Conservation (phyloP, 768 basidiomycete genomes). For the Hortiboletus campestris region DNA sequence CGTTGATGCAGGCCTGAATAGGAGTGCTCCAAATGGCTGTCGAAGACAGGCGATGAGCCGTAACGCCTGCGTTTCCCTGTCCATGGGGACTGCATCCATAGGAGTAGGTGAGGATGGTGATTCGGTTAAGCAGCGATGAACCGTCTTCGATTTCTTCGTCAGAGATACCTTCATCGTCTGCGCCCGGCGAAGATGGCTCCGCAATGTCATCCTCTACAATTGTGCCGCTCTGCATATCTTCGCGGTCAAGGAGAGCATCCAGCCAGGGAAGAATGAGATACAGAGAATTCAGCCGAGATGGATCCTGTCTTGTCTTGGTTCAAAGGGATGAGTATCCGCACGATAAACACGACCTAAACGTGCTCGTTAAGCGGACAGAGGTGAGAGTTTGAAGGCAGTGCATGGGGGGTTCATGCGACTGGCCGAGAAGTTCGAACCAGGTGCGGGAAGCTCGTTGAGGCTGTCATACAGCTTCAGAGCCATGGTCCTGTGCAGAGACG, state of each 20-base stretch:
- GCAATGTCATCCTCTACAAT: background rate
- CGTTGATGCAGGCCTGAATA: background rate
- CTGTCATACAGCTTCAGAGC: background rate
- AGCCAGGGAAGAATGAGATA: conserved; percentile 2
- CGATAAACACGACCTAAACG: background rate
- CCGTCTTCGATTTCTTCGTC: background rate
- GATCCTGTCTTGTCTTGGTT: background rate
- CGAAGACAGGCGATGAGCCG: background rate
- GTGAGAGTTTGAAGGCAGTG: background rate
- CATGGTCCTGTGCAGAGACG: background rate
- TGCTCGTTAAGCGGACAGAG: background rate
- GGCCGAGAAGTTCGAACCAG: background rate
- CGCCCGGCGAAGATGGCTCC: background rate
- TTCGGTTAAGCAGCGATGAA: too few relatives aligned
- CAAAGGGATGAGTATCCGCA: background rate
- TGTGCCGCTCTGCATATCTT: background rate
- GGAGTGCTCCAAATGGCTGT: background rate
- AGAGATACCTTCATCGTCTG: background rate
- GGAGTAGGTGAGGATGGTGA: background rate
- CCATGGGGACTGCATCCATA: background rate
- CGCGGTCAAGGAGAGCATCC: background rate
- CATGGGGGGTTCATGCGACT: conserved; percentile 6
- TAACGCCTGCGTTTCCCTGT: background rate
- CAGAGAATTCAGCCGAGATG: background rate
- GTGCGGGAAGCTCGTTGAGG: background rate